phyloP scores from a whole-genome alignment of 129 eudicot species.

The Tanacetum coccineum region DNA sequence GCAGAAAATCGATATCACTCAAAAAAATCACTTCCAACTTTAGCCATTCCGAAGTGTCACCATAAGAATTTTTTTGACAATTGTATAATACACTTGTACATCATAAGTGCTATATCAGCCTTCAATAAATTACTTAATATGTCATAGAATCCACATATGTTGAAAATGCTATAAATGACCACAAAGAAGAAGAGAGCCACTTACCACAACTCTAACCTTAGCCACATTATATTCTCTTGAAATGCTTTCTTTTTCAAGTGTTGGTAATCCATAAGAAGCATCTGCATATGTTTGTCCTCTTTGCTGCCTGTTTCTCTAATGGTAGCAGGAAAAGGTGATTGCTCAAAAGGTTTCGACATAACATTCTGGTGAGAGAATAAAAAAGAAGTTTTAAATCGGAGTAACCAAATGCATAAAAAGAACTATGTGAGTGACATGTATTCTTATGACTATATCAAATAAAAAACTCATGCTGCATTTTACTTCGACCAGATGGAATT shows the following conservation, averaged over 20 bases:
- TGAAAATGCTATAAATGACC: neutral
- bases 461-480: too few relatives aligned
- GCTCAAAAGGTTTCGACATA: too few relatives aligned
- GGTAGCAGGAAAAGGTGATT: too few relatives aligned
- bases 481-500: too few relatives aligned
- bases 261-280: constrained; percentile 39
- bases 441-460: too few relatives aligned
- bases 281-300: constrained; percentile 64
- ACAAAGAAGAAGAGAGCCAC: constrained; percentile 14
- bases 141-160: neutral
- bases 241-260: constrained; percentile 56
- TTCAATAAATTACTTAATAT: constrained; percentile 2
- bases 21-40: constrained; percentile 1
- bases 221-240: constrained; percentile 88
- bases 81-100: constrained; percentile 1
- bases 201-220: constrained; percentile 94
- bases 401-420: too few relatives aligned
- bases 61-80: constrained; percentile 8
- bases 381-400: too few relatives aligned
- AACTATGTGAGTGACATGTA: too few relatives aligned
- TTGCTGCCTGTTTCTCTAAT: too few relatives aligned
- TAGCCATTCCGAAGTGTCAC: constrained; percentile 15
- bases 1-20: neutral
- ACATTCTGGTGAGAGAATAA: too few relatives aligned
- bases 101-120: neutral